phyloP scores from a whole-genome alignment of 768 basidiomycete species.

The Kwoniella europaea region DNA sequence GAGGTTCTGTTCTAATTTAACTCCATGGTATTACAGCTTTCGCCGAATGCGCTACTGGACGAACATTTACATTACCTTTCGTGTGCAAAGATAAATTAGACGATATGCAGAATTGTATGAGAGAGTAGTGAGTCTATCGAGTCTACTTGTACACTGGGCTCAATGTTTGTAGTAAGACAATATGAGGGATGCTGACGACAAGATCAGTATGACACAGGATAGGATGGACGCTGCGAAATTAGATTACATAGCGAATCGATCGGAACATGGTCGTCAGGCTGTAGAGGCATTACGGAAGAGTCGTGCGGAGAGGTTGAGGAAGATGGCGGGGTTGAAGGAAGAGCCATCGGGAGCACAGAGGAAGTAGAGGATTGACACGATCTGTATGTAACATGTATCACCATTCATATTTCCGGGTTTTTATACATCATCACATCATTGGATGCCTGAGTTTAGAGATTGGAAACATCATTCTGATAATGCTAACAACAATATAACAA shows the following conservation, averaged over 20 bases:
- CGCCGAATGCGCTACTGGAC: constrained; percentile 45
- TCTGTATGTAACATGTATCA: neutral
- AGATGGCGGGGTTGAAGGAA: constrained; percentile 29
- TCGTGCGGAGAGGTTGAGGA: constrained; percentile 28
- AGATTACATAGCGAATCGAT: constrained; percentile 49
- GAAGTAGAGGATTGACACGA: neutral
- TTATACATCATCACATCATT: neutral
- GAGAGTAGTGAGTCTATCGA: constrained; percentile 39
- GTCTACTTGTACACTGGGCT: too few relatives aligned
- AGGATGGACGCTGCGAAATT: constrained; percentile 42
- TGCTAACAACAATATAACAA: too few relatives aligned
- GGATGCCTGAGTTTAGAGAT: too few relatives aligned
- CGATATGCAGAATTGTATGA: constrained; percentile 49
- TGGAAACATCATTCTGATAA: too few relatives aligned
- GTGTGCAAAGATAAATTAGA: constrained; percentile 41
- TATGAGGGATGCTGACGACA: constrained; percentile 4
- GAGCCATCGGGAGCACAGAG: constrained; percentile 6
- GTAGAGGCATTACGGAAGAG: constrained; percentile 41
- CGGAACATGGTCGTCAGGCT: constrained; percentile 42
- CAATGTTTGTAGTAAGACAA: too few relatives aligned
- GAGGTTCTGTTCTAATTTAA: neutral
- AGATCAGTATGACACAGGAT: constrained; percentile 40
- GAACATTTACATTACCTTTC: constrained; percentile 50
- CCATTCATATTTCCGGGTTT: neutral
- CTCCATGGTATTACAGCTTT: constrained; percentile 32